These are phyloP conservation scores for Fraxinus ornus DNA, from an alignment of 305 asterid genomes.

Conservation along the genomic window DNA sequence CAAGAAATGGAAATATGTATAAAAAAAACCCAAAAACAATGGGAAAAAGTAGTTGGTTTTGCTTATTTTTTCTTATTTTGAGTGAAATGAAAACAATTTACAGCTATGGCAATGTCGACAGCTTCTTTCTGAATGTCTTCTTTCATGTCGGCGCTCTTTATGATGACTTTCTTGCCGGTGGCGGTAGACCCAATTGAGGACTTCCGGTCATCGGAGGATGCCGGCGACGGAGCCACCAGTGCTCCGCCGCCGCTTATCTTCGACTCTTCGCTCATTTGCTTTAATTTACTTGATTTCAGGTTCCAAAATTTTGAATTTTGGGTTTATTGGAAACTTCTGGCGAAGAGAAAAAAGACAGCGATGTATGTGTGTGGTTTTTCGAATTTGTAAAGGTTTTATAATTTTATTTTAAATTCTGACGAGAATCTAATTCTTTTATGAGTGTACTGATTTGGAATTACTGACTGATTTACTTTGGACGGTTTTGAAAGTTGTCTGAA, in stretches of 20 bases:
- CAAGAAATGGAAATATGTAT: not conserved
- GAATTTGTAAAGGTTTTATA: not conserved
- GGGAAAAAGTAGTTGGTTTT: not conserved
- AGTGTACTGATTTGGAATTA: not conserved
- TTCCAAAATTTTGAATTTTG: not conserved
- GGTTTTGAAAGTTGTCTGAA: not conserved
- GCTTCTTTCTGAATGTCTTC: conserved; percentile 90
- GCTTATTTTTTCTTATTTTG: not conserved
- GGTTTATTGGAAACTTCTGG: not conserved
- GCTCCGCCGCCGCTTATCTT: conserved; percentile 68
- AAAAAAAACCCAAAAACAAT: conserved; percentile 1
- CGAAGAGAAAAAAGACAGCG: not conserved
- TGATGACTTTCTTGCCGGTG: conserved; percentile 56
- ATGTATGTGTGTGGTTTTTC: not conserved
- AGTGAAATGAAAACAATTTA: conserved; percentile 33
- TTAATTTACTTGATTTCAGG: not conserved
- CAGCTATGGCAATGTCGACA: conserved; percentile 75
- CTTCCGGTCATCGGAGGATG: conserved; percentile 60
- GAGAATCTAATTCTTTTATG: not conserved
- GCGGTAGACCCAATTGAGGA: conserved; percentile 45
- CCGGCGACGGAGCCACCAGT: conserved; percentile 37
- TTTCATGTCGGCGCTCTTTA: conserved; percentile 92
- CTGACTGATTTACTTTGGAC: not conserved
- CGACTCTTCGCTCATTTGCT: conserved; percentile 65
- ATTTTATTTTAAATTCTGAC: not conserved